Evolutionary conservation across 139 green algal species (phyloP), one percentile per base, ranked within the genome.

Genomic region (Nannochloris sp.): DNA sequence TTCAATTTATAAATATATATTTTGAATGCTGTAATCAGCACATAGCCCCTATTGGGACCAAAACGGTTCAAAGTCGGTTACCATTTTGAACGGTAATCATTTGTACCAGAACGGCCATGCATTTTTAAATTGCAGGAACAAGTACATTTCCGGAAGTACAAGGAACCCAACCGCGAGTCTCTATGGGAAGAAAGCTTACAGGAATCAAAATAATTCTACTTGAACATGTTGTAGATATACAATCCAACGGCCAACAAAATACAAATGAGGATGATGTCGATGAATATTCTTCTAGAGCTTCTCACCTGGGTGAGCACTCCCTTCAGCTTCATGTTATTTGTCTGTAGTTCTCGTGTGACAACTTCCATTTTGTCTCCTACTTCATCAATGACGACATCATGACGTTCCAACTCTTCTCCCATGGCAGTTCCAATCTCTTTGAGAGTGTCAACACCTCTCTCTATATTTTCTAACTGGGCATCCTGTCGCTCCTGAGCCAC

Each of bases 261-360:
- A 56, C 70, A 84, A 59, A 95, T 80, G 24, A 95, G 75, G 29
- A 91, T 80, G 21, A 95, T 68, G 66, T 95, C 87, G 25, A 94
- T 79, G 64, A 85, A 88, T 61, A 95, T 93, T 67, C 90, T 91
- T 46, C 85, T 69, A 2, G 60, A 75, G 4, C 79, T 86, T 6
- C 87, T 75, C 73, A 94, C 85, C 76, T 94, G 78, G 49, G 63
- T 78, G 2, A 96, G 61, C 1, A 92, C 53, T 9, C 80, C 85
- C 66, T 87, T 91, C 18, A 92, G 72, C 67, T 85, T 85, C 48
- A 76, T 78, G 62, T 93, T 95, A 72, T 95, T 92, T 46, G 66
- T 89, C 65, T 83, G 83, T 44, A 94, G 68, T 36, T 78, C 69
- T 40, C 71, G 74, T 4, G 81, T 90, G 16, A 86, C 81, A 48